Evolutionary conservation across 306 rosid species (phyloP), one percentile per base, ranked within the genome.

Genomic region (Lithocarpus polystachyus): DNA sequence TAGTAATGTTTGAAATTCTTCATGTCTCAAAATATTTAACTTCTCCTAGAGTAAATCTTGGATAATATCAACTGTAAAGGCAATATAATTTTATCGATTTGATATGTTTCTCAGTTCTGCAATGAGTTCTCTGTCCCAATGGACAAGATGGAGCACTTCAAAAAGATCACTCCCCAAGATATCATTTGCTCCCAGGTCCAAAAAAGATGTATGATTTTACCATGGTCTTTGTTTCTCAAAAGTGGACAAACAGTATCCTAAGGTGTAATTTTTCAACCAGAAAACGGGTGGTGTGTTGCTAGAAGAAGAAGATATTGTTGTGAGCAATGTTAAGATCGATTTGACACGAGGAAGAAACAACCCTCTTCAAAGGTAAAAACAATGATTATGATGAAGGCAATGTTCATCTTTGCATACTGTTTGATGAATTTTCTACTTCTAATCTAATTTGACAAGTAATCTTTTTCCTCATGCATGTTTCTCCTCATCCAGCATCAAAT

Each of bases 91-190:
- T 19, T 75, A 35, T 53, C 29, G 5, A 48, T 52, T 75, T 71
- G 60, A 70, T 71, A 59, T 37, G 65, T 79, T 53, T 75, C 85
- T 84, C 85, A 92, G 98, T 94, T 89, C 73, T 92, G 96, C 83
- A 94, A 94, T 81, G 98, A 90, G 81, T 94, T 90, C 79, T 82
- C 97, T 31, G 92, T 94, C 77, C 98, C 98, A 26, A 94, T 88
- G 89, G 98, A 90, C 53, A 75, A 40, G 62, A 81, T 90, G 19
- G 89, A 84, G 37, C 76, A 89, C 80, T 92, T 89, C 89, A 85
- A 72, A 86, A 80, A 70, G 28, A 85, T 90, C 85, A 94, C 92
- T 26, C 85, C 96, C 64, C 91, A 90, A 87, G 97, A 94, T 79
- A 90, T 94, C 77, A 85, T 92, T 79, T 94, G 98, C 72, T 89